Conservation (phyloP, 2,329 filamentous ascomycete genomes). For the Cladophialophora immunda region DNA sequence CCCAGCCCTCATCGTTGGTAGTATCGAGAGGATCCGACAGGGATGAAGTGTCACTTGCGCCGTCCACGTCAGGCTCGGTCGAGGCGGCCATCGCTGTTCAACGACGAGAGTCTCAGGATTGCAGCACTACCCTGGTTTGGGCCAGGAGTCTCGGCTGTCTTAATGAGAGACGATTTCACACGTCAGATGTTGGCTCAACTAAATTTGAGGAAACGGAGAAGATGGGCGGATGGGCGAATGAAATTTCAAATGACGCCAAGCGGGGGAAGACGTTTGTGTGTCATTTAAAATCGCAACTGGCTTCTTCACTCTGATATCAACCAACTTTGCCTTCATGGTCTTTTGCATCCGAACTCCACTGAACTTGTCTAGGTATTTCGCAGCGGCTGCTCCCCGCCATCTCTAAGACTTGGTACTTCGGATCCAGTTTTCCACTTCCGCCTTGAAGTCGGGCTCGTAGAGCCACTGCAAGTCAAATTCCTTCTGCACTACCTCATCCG, state of each 20-base stretch:
- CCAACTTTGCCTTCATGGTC: not conserved
- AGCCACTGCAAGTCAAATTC: slow-evolving; percentile 55
- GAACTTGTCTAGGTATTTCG: not conserved
- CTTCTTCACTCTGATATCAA: not conserved
- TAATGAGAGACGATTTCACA: not conserved
- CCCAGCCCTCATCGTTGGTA: slow-evolving; percentile 62
- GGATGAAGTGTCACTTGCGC: slow-evolving; percentile 31
- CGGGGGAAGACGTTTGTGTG: not conserved
- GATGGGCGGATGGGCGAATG: not conserved
- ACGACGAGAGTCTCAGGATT: not conserved
- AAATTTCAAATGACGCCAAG: slow-evolving; percentile 27
- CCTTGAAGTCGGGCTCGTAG: slow-evolving; percentile 54
- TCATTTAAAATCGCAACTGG: not conserved
- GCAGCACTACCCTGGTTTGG: not conserved
- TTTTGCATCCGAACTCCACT: not conserved
- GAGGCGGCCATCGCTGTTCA: slow-evolving; percentile 9
- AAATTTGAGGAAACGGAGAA: not conserved
- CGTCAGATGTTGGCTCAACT: not conserved
- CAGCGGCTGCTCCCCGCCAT: not conserved
- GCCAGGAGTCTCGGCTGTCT: too few relatives aligned
- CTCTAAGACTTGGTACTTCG: slow-evolving; percentile 1
- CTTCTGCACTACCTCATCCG: slow-evolving; percentile 35
- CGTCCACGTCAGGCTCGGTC: slow-evolving; percentile 12
- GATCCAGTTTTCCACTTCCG: slow-evolving; percentile 47
- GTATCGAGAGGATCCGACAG: slow-evolving; percentile 52